Conservation (phyloP, 2,329 filamentous ascomycete genomes). For the Arthrobotrys iridis region DNA sequence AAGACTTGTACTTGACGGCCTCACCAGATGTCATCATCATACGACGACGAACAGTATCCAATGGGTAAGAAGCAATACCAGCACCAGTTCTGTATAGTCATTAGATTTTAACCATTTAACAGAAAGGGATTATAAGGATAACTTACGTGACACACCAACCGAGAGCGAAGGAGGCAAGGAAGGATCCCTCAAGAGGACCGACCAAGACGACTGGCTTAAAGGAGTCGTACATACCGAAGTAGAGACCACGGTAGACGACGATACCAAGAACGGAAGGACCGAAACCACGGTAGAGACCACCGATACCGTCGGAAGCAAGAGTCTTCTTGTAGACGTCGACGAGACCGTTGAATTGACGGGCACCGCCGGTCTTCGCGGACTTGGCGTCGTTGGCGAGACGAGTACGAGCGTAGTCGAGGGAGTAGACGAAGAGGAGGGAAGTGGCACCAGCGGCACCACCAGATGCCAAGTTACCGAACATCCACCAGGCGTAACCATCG, state of each 20-base stretch:
- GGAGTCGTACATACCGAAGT: slow-evolving; percentile 99
- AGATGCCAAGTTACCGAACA: slow-evolving; percentile 99
- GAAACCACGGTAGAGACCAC: slow-evolving; percentile 99
- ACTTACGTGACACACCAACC: slow-evolving; percentile 88
- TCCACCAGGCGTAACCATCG: slow-evolving; percentile 98
- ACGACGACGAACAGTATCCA: slow-evolving; percentile 99
- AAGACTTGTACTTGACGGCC: slow-evolving; percentile 99
- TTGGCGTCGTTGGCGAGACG: slow-evolving; percentile 99
- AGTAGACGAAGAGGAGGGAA: slow-evolving; percentile 99
- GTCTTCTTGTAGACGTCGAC: slow-evolving; percentile 99
- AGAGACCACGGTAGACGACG: slow-evolving; percentile 99
- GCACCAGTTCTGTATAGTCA: slow-evolving; percentile 76
- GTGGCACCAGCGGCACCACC: slow-evolving; percentile 99
- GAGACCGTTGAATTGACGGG: slow-evolving; percentile 99
- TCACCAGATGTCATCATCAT: slow-evolving; percentile 99
- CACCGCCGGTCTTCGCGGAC: slow-evolving; percentile 95
- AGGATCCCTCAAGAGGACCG: slow-evolving; percentile 93
- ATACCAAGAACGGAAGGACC: slow-evolving; percentile 99
- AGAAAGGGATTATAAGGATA: neutral
- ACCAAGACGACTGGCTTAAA: slow-evolving; percentile 98
- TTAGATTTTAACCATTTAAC: slow-evolving; percentile 1
- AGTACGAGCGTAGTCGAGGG: slow-evolving; percentile 99
- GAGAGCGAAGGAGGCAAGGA: slow-evolving; percentile 98
- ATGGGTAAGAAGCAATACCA: slow-evolving; percentile 99
- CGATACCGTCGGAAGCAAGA: slow-evolving; percentile 96